Evolutionary conservation across 768 basidiomycete genomes (phyloP).

Genomic region (Austroboletus festivus): DNA sequence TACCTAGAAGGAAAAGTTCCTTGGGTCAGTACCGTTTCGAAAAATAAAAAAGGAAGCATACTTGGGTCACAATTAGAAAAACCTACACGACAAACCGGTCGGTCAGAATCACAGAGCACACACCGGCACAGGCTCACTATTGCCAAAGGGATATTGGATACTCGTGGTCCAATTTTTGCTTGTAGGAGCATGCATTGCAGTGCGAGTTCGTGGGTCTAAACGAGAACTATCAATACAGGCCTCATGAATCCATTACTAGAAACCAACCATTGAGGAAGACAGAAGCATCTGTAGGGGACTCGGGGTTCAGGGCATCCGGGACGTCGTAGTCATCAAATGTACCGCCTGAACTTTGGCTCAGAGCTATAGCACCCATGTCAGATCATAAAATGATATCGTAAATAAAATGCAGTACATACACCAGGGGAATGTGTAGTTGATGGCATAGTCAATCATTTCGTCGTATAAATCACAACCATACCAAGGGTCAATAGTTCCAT

Average conservation of each 20-base stretch:
- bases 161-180: conserved; percentile 44
- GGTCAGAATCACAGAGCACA: background rate
- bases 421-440: conserved; percentile 70
- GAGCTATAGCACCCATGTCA: too few species aligned
- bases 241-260: background rate
- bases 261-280: conserved; percentile 61
- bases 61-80: conserved; percentile 30
- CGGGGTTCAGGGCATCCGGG: conserved; percentile 54
- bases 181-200: conserved; percentile 67
- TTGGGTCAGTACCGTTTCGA: too few species aligned
- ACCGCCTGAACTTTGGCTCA: conserved; percentile 27
- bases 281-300: conserved; percentile 45
- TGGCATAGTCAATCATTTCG: conserved; percentile 67
- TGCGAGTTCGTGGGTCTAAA: conserved; percentile 50
- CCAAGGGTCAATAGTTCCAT: conserved; percentile 58
- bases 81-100: conserved; percentile 14
- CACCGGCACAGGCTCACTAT: conserved; percentile 17
- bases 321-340: conserved; percentile 50
- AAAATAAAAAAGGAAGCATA: conserved; percentile 21
- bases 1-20: conserved; percentile 21
- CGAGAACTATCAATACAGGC: background rate
- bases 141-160: conserved; percentile 37
- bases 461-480: conserved; percentile 65
- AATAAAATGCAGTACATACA: conserved; percentile 30
- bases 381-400: too few species aligned